Percentiles rank a stretch among this genome's conserved stretches.
Conservation (phyloP, 331 rosid species). For the Malus hybrid region DNA sequence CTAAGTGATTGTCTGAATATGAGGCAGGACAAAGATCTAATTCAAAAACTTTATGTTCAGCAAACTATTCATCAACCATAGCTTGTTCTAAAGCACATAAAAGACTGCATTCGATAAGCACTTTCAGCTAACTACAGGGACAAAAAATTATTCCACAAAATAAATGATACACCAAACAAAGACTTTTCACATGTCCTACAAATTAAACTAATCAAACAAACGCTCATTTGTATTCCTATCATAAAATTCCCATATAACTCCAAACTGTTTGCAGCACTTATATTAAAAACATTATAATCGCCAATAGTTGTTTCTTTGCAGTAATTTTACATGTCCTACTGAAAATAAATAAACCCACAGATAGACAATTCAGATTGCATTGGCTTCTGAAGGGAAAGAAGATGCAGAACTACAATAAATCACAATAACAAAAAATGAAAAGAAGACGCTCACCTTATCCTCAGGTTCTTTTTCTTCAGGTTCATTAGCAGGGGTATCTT, state of each 20-base stretch:
- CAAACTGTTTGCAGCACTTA: neutral
- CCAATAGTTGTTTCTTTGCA: neutral
- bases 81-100: neutral
- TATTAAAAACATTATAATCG: neutral
- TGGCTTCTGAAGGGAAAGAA: neutral
- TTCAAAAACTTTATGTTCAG: too few relatives aligned
- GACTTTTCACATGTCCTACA: neutral
- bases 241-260: neutral
- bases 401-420: neutral
- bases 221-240: neutral
- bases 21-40: neutral
- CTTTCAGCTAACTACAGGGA: neutral
- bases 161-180: neutral
- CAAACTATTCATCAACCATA: neutral
- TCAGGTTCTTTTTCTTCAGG: constrained; percentile 78
- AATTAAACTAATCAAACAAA: neutral
- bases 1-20: neutral
- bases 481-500: constrained; percentile 55
- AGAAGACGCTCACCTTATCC: constrained; percentile 55
- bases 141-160: neutral
- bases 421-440: neutral
- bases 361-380: neutral
- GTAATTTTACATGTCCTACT: neutral
- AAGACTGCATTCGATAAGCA: neutral
- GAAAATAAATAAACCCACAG: neutral